Base-by-base conservation (phyloP, 805 yeast species). In the Maudiozyma saulgeensis region DNA sequence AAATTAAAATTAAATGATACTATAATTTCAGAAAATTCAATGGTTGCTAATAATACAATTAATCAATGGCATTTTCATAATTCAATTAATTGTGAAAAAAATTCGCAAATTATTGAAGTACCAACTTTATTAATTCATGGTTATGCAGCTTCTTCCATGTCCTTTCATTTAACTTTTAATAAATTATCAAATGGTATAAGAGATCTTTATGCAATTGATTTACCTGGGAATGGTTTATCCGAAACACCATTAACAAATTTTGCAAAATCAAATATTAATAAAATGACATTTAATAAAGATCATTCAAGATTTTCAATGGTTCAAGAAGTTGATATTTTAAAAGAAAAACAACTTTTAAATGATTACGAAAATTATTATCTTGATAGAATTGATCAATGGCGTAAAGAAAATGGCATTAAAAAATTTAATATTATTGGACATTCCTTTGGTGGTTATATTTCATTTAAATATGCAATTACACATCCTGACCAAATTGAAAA, bases 131-230 rank as follows among this genome's bases (percentile, higher is more conserved):
- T 91, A 53, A 68, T 93, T 4, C 99, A 91, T 66, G 99, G 99
- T 0, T 89, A 88, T 61, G 96, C 96, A 1, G 96, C 98, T 0
- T 87, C 95, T 1, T 76, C 89, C 13, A 91, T 95, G 25, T 81
- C 88, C 48, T 91, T 80, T 57, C 77, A 82, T 59, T 78, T 83
- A 53, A 91, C 87, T 60, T 78, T 87, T 54, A 77, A 76, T 43
- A 71, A 66, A 0, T 64, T 84, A 45, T 62, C 77, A 3, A 59
- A 51, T 45, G 51, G 69, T 5, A 68, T 82, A 9, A 78, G 79
- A 1, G 82, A 76, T 41, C 59, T 86, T 34, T 88, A 82, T 62
- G 81, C 87, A 0, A 70, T 86, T 21, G 95, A 86, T 60, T 63
- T 83, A 56, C 77, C 82, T 0, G 89, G 89, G 4, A 81, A 81